Conservation (phyloP, 345 rosid species). For the Murraya paniculata region DNA sequence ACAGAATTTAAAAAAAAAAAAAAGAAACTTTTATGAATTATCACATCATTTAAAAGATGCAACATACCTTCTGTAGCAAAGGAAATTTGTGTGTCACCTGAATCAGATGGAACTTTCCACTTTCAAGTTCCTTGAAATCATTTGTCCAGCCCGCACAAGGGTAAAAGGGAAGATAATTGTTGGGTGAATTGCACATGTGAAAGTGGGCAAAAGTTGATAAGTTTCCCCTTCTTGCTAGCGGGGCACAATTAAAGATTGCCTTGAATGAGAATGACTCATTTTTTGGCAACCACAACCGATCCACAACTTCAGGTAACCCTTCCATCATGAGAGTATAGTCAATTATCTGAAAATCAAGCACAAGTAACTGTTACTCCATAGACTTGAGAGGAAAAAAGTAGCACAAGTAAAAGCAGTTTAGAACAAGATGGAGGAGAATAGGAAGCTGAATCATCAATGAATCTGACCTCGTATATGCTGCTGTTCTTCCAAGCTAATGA, state of each 20-base stretch:
- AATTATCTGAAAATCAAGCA: conserved; percentile 47
- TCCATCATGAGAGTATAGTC: conserved; percentile 55
- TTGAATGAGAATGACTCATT: conserved; percentile 42
- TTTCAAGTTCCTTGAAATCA: conserved; percentile 37
- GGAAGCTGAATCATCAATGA: conserved; percentile 2
- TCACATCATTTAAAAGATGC: neutral
- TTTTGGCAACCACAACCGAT: conserved; percentile 25
- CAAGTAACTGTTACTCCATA: conserved; percentile 15
- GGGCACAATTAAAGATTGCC: conserved; percentile 41
- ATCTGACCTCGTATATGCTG: conserved; percentile 61
- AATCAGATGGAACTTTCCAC: conserved; percentile 59
- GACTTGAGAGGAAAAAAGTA: neutral
- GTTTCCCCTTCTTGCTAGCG: conserved; percentile 31
- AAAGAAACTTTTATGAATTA: neutral
- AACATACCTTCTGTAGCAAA: conserved; percentile 43
- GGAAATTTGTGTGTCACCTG: conserved; percentile 66
- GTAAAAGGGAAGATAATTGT: conserved; percentile 37
- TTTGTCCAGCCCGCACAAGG: conserved; percentile 33
- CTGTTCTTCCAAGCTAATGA: conserved; percentile 46
- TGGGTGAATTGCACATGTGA: conserved; percentile 29
- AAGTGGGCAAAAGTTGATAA: conserved; percentile 40
- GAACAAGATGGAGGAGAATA: conserved; percentile 18
- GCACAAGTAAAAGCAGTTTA: conserved; percentile 17
- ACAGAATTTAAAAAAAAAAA: neutral
- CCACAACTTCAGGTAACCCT: conserved; percentile 45